Percentiles rank a stretch among this genome's conserved stretches.
phyloP scores from a whole-genome alignment of 345 rosid genomes.

The Ceriops decandra region DNA sequence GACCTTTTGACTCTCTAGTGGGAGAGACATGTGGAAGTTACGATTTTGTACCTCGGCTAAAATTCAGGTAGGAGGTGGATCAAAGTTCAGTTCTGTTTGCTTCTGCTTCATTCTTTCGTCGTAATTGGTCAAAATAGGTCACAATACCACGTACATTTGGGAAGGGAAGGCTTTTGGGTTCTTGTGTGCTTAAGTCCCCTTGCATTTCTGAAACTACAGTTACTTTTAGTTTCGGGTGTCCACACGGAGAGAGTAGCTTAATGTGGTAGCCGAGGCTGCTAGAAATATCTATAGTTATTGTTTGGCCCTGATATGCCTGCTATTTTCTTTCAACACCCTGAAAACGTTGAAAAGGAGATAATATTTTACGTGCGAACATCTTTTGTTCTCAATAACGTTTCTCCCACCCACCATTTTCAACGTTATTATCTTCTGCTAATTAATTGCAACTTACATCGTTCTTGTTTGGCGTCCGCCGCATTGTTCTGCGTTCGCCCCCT shows the following conservation, averaged over 20 bases:
- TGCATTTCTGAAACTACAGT: slow-evolving; percentile 7
- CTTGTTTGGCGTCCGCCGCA: no score
- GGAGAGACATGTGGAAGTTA: no score
- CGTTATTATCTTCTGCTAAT: no score
- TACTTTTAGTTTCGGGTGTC: not conserved
- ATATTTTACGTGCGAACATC: no score
- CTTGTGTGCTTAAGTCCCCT: not conserved
- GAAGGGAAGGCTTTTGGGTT: slow-evolving; percentile 1
- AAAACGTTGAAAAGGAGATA: no score
- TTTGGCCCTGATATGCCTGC: not conserved
- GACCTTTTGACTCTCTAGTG: no score
- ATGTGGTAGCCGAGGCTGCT: slow-evolving; percentile 14
- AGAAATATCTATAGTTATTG: slow-evolving; percentile 5
- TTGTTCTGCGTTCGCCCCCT: no score
- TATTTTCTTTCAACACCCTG: not conserved
- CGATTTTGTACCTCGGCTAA: not conserved
- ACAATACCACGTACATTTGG: not conserved
- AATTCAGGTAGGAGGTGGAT: not conserved
- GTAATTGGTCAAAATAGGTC: slow-evolving; percentile 5
- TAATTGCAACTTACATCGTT: no score
- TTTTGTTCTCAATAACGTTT: no score
- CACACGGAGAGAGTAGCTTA: slow-evolving; percentile 9
- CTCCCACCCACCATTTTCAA: no score
- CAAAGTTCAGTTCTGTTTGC: not conserved
- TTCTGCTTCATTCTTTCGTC: not conserved